phyloP scores from a whole-genome alignment of 2,329 filamentous ascomycete genomes.

The Aureobasidium sp. region DNA sequence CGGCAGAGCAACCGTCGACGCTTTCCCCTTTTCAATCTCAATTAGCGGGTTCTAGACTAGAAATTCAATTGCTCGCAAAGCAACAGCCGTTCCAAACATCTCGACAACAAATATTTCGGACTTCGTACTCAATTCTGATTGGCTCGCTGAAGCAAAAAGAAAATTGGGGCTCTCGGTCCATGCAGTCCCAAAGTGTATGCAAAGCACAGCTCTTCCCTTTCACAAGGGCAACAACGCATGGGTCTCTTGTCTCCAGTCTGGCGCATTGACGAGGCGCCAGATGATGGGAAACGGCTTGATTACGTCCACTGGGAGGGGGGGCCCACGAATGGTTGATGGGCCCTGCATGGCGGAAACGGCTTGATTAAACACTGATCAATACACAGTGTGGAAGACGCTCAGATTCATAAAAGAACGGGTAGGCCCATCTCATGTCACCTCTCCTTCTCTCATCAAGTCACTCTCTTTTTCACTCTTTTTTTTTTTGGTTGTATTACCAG shows the following conservation, averaged over 20 bases:
- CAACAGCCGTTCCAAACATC: neutral
- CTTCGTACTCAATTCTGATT: neutral
- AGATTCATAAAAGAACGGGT: slow-evolving; percentile 10
- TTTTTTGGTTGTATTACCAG: slow-evolving; percentile 1
- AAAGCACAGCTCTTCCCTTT: neutral
- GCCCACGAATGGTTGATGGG: neutral
- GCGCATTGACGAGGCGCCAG: slow-evolving; percentile 8
- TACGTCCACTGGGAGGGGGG: slow-evolving; percentile 9
- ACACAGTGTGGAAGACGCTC: neutral
- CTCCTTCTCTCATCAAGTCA: neutral
- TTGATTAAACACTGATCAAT: slow-evolving; percentile 9
- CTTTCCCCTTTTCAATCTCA: neutral
- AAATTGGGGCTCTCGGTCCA: slow-evolving; percentile 3
- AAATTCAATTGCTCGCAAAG: neutral
- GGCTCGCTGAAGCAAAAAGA: neutral
- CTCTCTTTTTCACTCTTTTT: neutral
- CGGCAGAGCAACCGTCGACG: slow-evolving; percentile 6
- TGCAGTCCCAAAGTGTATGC: slow-evolving; percentile 2
- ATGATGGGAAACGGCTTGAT: slow-evolving; percentile 13
- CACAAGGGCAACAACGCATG: slow-evolving; percentile 3
- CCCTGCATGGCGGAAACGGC: slow-evolving; percentile 10
- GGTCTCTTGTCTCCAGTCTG: slow-evolving; percentile 1
- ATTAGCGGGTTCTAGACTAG: slow-evolving; percentile 9
- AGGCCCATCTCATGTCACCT: neutral
- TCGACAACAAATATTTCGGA: neutral